Evolutionary conservation across 352 stramenopile species (phyloP), one percentile per base, ranked within the genome.

Genomic region (Elongisporangium prolatum): DNA sequence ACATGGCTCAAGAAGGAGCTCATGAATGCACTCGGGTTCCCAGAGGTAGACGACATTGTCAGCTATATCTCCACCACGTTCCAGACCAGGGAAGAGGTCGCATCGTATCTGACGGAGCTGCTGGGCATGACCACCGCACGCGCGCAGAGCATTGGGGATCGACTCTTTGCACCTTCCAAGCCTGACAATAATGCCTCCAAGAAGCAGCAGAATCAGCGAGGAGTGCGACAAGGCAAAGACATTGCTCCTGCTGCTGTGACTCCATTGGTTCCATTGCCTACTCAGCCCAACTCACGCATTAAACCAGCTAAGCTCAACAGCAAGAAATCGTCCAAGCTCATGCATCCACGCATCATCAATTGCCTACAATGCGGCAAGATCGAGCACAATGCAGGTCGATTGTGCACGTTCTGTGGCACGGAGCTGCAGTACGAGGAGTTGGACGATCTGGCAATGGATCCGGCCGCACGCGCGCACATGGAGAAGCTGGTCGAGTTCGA

Each of bases 11-110:
- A 79, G 60, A 21, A 48, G 16, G 81, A 91, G 72, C 69, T 89
- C 34, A 63, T 68, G 71, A 72, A 58, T 58, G 77, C 78, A 21
- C 66, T 91, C 56, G 82, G 82, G 53, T 91, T 91, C 65, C 56
- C 64, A 6, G 79, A 91, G 53, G 82, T 91, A 40, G 74, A 85
- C 28, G 82, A 91, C 56, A 91, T 91, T 56, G 70, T 77, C 10
- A 52, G 28, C 14, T 88, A 91, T 58, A 63, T 89, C 22, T 63
- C 69, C 44, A 75, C 48, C 50, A 71, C 60, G 9, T 87, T 91
- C 60, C 28, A 62, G 49, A 71, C 71, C 18, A 73, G 75, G 44
- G 55, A 73, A 18, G 78, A 89, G 53, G 72, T 66, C 21, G 71
- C 67, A 52, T 68, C 60, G 44, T 91, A 91, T 56, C 72, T 91